phyloP scores from a whole-genome alignment of 129 eudicot genomes.

The Artemisia annua region DNA sequence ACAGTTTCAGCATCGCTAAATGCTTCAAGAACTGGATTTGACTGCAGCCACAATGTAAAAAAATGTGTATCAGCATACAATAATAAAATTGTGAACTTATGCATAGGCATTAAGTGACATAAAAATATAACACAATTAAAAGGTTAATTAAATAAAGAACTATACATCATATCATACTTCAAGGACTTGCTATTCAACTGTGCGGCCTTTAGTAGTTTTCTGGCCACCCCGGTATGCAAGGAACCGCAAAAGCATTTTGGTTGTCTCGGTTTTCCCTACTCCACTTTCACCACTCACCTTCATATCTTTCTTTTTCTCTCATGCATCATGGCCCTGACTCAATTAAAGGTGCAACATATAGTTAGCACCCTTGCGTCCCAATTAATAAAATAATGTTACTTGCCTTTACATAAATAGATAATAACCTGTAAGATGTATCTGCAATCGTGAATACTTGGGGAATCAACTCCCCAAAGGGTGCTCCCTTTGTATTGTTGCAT shows the following conservation, averaged over 20 bases:
- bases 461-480: no score
- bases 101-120: background rate
- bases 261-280: slow-evolving; percentile 99
- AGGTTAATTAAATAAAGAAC: slow-evolving; percentile 29
- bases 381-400: no score
- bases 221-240: slow-evolving; percentile 98
- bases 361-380: no score
- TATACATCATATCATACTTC: slow-evolving; percentile 72
- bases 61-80: no score
- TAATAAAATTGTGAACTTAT: background rate
- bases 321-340: slow-evolving; percentile 84
- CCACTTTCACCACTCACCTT: slow-evolving; percentile 99
- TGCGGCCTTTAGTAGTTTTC: slow-evolving; percentile 92
- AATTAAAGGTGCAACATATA: background rate
- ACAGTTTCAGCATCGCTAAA: slow-evolving; percentile 99
- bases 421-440: no score
- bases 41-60: slow-evolving; percentile 54
- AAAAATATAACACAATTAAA: slow-evolving; percentile 3
- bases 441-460: no score
- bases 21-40: slow-evolving; percentile 99
- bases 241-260: slow-evolving; percentile 97
- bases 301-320: no score
- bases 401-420: no score
- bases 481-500: no score
- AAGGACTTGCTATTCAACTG: slow-evolving; percentile 99